These are phyloP conservation scores for Pyrenochaeta sp. DNA, from an alignment of 2,329 filamentous ascomycete genomes.

Conservation along the genomic window DNA sequence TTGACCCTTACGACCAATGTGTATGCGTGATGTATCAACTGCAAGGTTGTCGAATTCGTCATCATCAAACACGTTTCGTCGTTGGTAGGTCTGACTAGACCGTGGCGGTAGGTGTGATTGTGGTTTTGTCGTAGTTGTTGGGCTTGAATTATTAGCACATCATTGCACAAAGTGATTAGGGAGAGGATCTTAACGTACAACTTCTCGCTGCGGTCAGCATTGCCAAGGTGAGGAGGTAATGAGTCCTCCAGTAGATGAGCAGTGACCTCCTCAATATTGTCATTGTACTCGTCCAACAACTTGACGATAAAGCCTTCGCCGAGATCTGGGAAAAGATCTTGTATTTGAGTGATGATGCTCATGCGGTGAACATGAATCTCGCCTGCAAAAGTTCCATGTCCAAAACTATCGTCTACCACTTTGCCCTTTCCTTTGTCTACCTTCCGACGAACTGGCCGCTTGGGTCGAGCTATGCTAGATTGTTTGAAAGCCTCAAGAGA, in stretches of 20 bases:
- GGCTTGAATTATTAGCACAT: conserved; percentile 28
- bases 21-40: conserved; percentile 71
- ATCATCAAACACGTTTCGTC: conserved; percentile 76
- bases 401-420: conserved; percentile 43
- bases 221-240: conserved; percentile 72
- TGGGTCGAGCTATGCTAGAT: conserved; percentile 60
- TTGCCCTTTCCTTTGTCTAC: conserved; percentile 71
- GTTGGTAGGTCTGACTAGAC: conserved; percentile 63
- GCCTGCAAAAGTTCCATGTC: conserved; percentile 44
- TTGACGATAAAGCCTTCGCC: conserved; percentile 82
- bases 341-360: conserved; percentile 87
- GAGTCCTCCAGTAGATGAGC: conserved; percentile 81
- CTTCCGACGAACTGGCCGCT: conserved; percentile 63
- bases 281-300: conserved; percentile 78
- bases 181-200: conserved; percentile 52
- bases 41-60: conserved; percentile 78
- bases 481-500: conserved; percentile 66
- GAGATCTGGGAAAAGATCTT: conserved; percentile 89
- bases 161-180: not conserved
- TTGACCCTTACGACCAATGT: conserved; percentile 76
- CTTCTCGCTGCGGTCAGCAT: conserved; percentile 69
- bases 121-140: conserved; percentile 13
- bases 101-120: conserved; percentile 61
- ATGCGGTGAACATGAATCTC: conserved; percentile 79
- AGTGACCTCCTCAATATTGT: conserved; percentile 80